A percentile compares a stretch with the other conserved stretches of the same genome.
These are phyloP conservation scores for Trichosporon inkin DNA, from an alignment of 1,284 basidiomycete species.

Conservation along the genomic window DNA sequence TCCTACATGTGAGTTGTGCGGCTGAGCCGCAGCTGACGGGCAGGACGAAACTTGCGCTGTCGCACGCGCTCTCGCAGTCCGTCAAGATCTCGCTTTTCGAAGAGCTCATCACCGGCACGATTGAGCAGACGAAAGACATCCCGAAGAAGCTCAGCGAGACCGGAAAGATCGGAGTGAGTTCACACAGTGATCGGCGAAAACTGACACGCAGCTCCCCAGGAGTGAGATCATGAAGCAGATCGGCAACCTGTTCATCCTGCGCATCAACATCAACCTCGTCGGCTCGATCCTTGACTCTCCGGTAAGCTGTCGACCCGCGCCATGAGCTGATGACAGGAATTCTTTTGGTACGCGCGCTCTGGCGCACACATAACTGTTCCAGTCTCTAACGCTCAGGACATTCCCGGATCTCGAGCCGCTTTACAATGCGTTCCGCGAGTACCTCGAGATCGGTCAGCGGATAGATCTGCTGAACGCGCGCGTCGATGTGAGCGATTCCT, in stretches of 20 bases:
- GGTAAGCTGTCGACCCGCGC: neutral
- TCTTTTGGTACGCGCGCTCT: conserved; percentile 70
- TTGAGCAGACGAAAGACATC: conserved; percentile 95
- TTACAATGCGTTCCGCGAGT: conserved; percentile 87
- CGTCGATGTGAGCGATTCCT: conserved; percentile 59
- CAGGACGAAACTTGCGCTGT: conserved; percentile 92
- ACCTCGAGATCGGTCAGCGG: conserved; percentile 90
- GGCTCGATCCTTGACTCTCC: conserved; percentile 93
- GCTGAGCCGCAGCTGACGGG: conserved; percentile 12
- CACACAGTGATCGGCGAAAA: neutral
- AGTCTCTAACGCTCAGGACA: conserved; percentile 27
- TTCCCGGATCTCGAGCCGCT: conserved; percentile 92
- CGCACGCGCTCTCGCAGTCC: conserved; percentile 90
- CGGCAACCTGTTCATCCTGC: conserved; percentile 84
- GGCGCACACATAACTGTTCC: neutral
- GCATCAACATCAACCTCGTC: conserved; percentile 93
- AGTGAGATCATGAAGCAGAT: conserved; percentile 96
- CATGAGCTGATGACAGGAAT: conserved; percentile 58
- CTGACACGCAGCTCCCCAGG: conserved; percentile 50
- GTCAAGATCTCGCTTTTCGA: conserved; percentile 97
- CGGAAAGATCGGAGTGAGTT: conserved; percentile 80
- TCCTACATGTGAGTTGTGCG: conserved; percentile 78
- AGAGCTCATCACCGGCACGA: conserved; percentile 84
- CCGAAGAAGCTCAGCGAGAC: conserved; percentile 89
- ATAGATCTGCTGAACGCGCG: conserved; percentile 90